Evolutionary conservation across 2,329 filamentous ascomycete genomes (phyloP), one percentile per base, ranked within the genome.

Genomic region (Davidsoniella australis): DNA sequence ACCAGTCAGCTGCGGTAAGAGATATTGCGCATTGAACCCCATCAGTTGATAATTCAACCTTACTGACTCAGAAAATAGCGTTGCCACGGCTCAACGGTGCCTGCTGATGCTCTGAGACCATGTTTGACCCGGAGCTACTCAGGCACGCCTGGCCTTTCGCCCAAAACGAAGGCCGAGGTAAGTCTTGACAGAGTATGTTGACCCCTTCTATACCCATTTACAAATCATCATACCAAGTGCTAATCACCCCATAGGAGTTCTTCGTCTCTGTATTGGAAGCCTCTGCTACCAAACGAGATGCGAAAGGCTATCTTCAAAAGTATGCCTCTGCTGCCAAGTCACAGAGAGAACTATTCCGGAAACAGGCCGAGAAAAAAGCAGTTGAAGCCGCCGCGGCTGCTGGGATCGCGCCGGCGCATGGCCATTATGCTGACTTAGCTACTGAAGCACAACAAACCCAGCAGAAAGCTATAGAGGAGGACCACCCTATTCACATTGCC

Each of bases 221-320:
- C 16, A 33, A 24, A 3, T 26, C 17, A 9, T 3, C 10, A 14
- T 41, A 38, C 17, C 17, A n/a, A 16, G n/a, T 16, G 24, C 41
- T 45, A 41, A 41, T 36, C 5, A 43, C 16, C 6, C 29, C n/a
- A 20, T 55, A 87, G 81, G 85, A 94, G 60, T 82, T 94, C 58
- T 80, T 94, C 57, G 72, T 93, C 29, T 88, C 86, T 14, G 76
- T 96, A 3, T 70, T 98, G 29, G 85, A 85, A 58, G 86, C 88
- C 16, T 86, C 87, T 9, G 84, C 88, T 5, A 95, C 89, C 0
- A 94, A 88, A 64, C 79, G 91, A 58, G 91, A 98, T 66, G 87
- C 88, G 44, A 88, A 84, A 63, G 80, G 85, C 37, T 98, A 95
- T 60, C 72, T 98, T 14, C 82, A 91, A 57, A 88, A 86, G 54